Evolutionary conservation across 2,329 filamentous ascomycete species (phyloP), one percentile per base, ranked within the genome.

Genomic region (Xylariales sp.): DNA sequence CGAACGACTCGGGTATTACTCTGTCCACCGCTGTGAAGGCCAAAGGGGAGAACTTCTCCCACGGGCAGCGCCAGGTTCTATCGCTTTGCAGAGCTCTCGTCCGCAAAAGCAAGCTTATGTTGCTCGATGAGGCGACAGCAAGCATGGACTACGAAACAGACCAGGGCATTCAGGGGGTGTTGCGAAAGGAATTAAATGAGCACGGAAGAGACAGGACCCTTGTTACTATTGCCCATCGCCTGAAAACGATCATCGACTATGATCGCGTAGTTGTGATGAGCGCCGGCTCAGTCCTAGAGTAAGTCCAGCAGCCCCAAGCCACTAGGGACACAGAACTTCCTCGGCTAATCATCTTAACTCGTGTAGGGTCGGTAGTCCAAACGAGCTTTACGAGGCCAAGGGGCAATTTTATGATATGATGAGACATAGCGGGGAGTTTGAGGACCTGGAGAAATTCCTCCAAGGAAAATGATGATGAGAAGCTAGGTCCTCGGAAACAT

Each of bases 141-240:
- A 87, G 84, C 71, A 87, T 89, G 80, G 86, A 89, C 71, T 85
- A 86, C 65, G 83, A 86, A 74, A 87, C 86, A 32, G 86, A 89
- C 67, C 79, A 81, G 41, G 84, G 83, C 2, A 87, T 89, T 63
- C 86, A 89, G 76, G 77, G 78, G n/a, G 82, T 87, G 1, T 75
- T 89, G 39, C 80, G 85, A 16, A 76, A 79, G 8, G 85, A 86
- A 69, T 81, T 89, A 34, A 80, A 81, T 60, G 79, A 79, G 50
- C 77, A 78, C 0, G 81, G 80, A 5, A 77, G 80, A 10, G 82
- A 82, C 32, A 80, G 85, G 30, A 89, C 87, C 9, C 79, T 89
- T 3, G 83, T 89, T 23, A 87, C 86, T 2, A 87, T 89, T 69
- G 86, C 86, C 6, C 87, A 89, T 75, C 82, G 86, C 4, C 76